Evolutionary conservation across 108 stramenopile species (phyloP).

Genomic region (Cyclotella sp.): DNA sequence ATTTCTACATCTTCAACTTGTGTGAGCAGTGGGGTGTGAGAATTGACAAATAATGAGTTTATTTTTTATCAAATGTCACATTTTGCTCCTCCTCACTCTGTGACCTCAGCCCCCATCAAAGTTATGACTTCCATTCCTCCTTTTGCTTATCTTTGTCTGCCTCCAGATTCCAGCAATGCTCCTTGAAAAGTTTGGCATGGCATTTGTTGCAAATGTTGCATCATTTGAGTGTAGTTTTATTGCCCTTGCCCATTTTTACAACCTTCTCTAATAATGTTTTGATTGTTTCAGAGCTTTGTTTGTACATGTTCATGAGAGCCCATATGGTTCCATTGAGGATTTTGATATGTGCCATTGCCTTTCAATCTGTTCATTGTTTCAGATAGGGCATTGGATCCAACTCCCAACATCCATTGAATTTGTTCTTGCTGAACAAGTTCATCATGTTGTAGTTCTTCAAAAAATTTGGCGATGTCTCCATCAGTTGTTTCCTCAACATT

Average conservation of each 20-base stretch:
- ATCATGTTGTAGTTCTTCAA: not conserved
- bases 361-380: not conserved
- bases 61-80: not conserved
- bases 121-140: not conserved
- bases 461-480: too few relatives aligned
- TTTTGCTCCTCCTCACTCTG: not conserved
- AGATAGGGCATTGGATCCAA: not conserved
- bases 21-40: conserved; percentile 12
- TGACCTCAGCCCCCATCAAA: not conserved
- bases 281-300: conserved; percentile 2
- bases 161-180: conserved; percentile 2
- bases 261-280: too few relatives aligned
- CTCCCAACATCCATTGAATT: not conserved
- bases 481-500: not conserved
- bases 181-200: not conserved
- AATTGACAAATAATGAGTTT: not conserved
- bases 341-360: too few relatives aligned
- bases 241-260: too few relatives aligned
- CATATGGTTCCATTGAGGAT: too few relatives aligned
- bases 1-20: conserved; percentile 14
- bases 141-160: not conserved
- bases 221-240: too few relatives aligned
- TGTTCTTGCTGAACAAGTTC: not conserved
- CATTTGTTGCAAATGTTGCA: not conserved
- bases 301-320: not conserved